These are phyloP conservation scores for Fonsecaea pedrosoi DNA, from an alignment of 2,329 filamentous ascomycete species.

Conservation along the genomic window DNA sequence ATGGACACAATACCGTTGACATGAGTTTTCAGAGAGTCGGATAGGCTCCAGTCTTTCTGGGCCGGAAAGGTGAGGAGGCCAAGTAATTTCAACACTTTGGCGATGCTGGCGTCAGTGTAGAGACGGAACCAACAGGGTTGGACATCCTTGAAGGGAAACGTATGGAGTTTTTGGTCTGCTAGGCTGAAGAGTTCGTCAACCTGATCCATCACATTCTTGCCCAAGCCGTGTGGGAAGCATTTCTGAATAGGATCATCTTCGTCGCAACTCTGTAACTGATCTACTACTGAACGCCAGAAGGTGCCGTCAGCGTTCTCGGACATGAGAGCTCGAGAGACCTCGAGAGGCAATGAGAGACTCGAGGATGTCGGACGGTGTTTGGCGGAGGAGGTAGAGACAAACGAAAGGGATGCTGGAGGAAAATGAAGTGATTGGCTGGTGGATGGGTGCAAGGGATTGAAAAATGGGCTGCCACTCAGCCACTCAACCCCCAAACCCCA, in stretches of 20 bases:
- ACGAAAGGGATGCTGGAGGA: neutral
- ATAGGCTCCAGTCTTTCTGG: neutral
- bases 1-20: constrained; percentile 66
- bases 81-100: constrained; percentile 50
- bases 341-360: neutral
- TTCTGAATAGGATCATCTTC: constrained; percentile 30
- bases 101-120: constrained; percentile 64
- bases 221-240: constrained; percentile 29
- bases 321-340: neutral
- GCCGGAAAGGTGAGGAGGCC: constrained; percentile 21
- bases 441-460: neutral
- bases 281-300: constrained; percentile 23
- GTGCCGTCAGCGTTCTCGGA: neutral
- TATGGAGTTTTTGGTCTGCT: constrained; percentile 61
- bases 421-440: neutral
- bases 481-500: too few relatives aligned
- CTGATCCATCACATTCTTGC: constrained; percentile 40
- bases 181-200: constrained; percentile 55
- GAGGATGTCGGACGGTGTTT: neutral
- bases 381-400: neutral
- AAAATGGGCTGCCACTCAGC: neutral
- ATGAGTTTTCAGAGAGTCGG: neutral
- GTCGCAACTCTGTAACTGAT: constrained; percentile 10
- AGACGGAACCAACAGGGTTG: constrained; percentile 63
- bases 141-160: constrained; percentile 64